Conservation (phyloP, 2,329 filamentous ascomycete genomes). For the Verticillium albo-atrum region DNA sequence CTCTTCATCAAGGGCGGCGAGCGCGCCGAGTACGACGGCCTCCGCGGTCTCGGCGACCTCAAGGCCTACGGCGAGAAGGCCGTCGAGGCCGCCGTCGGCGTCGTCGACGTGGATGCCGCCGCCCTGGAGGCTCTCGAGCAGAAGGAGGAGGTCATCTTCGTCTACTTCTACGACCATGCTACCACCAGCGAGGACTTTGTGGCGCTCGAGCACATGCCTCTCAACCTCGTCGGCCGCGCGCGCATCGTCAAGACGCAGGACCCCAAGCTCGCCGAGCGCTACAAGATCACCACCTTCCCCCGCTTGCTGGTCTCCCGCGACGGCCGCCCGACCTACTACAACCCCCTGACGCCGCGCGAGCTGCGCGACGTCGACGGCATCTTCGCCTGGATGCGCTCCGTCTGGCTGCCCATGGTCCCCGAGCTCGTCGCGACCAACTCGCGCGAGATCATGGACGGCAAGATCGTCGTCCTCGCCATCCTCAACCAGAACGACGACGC, state of each 20-base stretch:
- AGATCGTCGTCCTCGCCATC: conserved; percentile 89
- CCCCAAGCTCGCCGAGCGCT: conserved; percentile 68
- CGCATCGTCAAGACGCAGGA: conserved; percentile 91
- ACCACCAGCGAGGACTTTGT: conserved; percentile 89
- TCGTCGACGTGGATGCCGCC: conserved; percentile 74
- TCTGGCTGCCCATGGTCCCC: conserved; percentile 94
- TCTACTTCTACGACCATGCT: conserved; percentile 97
- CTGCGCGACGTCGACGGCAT: conserved; percentile 83
- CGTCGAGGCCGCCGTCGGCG: conserved; percentile 68
- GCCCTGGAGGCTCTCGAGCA: conserved; percentile 80
- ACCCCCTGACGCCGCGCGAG: conserved; percentile 77
- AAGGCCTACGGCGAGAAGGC: conserved; percentile 84
- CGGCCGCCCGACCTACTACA: conserved; percentile 86
- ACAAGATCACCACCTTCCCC: conserved; percentile 98
- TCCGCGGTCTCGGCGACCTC: conserved; percentile 88
- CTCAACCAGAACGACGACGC: conserved; percentile 75
- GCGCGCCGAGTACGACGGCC: conserved; percentile 85
- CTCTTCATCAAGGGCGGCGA: conserved; percentile 91
- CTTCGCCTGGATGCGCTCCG: conserved; percentile 88
- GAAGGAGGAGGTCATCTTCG: conserved; percentile 91
- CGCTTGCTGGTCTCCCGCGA: conserved; percentile 84
- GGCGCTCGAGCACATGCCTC: conserved; percentile 78
- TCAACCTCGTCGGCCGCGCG: conserved; percentile 86
- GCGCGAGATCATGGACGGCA: conserved; percentile 89
- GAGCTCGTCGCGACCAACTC: conserved; percentile 91